phyloP scores from a whole-genome alignment of 768 basidiomycete species.

The Psilocybe subaeruginosa region DNA sequence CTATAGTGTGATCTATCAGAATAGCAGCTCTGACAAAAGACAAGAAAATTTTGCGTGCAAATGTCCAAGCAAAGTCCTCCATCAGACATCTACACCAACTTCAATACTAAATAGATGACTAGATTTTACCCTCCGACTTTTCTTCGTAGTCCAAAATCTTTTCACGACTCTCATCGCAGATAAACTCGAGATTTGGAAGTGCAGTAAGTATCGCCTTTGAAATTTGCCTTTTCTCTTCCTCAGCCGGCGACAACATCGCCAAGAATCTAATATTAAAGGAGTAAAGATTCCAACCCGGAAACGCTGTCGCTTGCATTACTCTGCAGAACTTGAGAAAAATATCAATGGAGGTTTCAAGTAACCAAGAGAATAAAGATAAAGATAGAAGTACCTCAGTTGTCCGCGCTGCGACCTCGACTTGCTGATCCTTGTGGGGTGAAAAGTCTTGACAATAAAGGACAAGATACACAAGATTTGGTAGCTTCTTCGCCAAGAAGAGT shows the following conservation, averaged over 20 bases:
- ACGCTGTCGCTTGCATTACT: background rate
- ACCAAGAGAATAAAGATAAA: background rate
- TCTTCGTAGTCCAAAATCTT: too few species aligned
- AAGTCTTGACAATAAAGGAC: background rate
- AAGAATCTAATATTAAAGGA: background rate
- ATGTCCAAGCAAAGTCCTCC: too few species aligned
- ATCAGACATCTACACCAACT: too few species aligned
- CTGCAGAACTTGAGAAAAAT: background rate
- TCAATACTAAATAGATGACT: too few species aligned
- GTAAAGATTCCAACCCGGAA: slow-evolving; percentile 6
- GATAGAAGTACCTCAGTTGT: background rate
- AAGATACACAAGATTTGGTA: background rate
- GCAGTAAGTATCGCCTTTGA: background rate
- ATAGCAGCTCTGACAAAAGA: too few species aligned
- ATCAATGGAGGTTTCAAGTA: background rate
- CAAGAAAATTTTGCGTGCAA: too few species aligned
- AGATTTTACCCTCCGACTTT: too few species aligned
- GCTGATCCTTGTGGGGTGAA: background rate
- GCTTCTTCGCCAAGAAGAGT: slow-evolving; percentile 5
- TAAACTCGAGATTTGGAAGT: background rate
- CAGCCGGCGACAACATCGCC: background rate
- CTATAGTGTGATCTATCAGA: too few species aligned
- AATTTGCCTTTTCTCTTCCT: background rate
- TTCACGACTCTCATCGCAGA: background rate
- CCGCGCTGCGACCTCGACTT: background rate